Evolutionary conservation across 164 flowering plant genomes (phyloP).

Genomic region (Piper betle): DNA sequence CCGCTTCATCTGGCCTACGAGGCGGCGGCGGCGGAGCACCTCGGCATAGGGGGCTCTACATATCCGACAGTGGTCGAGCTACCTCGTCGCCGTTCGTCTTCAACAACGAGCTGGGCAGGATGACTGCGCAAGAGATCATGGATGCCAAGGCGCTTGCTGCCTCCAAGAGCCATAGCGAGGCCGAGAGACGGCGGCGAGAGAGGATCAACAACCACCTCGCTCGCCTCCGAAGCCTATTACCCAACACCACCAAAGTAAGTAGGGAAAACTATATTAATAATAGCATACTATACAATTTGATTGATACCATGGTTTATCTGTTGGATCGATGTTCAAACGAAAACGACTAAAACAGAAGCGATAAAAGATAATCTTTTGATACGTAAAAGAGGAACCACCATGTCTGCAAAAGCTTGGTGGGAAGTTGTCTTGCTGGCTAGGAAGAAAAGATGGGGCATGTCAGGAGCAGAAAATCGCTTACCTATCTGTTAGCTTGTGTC

Average conservation of each 20-base stretch:
- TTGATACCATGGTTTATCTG: too few relatives aligned
- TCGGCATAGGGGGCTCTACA: constrained; percentile 21
- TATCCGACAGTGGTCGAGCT: constrained; percentile 16
- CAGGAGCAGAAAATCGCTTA: constrained; percentile 13
- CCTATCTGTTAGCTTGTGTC: constrained; percentile 1
- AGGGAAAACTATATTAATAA: not conserved
- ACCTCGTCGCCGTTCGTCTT: constrained; percentile 45
- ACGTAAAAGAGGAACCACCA: constrained; percentile 57
- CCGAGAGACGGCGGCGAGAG: constrained; percentile 84
- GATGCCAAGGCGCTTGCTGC: constrained; percentile 98
- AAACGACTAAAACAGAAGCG: constrained; percentile 16
- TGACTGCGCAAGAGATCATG: constrained; percentile 95
- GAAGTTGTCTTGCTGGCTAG: constrained; percentile 49
- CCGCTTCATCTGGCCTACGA: constrained; percentile 58
- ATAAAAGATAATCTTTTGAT: constrained; percentile 38
- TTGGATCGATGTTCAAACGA: constrained; percentile 19
- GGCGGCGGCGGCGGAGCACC: constrained; percentile 37
- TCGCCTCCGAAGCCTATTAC: constrained; percentile 74
- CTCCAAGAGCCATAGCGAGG: constrained; percentile 97
- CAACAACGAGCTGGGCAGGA: constrained; percentile 60
- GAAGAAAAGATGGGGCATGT: constrained; percentile 14
- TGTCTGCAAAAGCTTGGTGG: constrained; percentile 50
- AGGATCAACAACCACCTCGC: constrained; percentile 94
- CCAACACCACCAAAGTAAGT: constrained; percentile 91
- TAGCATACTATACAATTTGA: not conserved